Percentiles rank a stretch among this genome's conserved stretches.
Conservation (phyloP, 257 asterid genomes). For the Fraxinus cuspidata region DNA sequence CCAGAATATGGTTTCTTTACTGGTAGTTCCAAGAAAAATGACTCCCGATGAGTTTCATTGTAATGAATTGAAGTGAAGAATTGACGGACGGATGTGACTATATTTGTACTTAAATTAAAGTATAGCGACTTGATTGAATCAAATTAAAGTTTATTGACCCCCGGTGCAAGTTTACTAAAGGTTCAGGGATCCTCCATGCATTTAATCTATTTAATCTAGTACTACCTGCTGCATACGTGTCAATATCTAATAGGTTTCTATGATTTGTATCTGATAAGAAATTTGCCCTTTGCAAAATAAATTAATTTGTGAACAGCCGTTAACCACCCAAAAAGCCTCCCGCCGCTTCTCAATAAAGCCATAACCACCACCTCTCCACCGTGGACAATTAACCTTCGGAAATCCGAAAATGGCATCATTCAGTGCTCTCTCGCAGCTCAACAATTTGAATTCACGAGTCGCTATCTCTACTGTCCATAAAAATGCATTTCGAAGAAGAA, state of each 20-base stretch:
- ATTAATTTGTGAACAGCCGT: conserved; percentile 17
- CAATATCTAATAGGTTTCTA: conserved; percentile 20
- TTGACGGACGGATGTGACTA: not conserved
- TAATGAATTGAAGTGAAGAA: too few relatives aligned
- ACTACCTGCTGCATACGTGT: conserved; percentile 19
- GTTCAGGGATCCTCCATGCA: too few relatives aligned
- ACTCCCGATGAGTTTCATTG: too few relatives aligned
- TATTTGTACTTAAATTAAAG: too few relatives aligned
- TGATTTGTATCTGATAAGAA: conserved; percentile 23
- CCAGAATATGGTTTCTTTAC: conserved; percentile 28
- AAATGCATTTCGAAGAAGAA: conserved; percentile 22
- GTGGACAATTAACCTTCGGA: not conserved
- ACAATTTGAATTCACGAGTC: conserved; percentile 29
- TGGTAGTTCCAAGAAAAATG: conserved; percentile 51
- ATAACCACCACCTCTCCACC: conserved; percentile 25
- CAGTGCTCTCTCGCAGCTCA: conserved; percentile 46
- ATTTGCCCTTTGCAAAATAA: not conserved
- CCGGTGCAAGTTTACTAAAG: not conserved
- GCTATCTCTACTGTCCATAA: conserved; percentile 27
- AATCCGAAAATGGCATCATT: conserved; percentile 45
- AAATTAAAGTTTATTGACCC: not conserved
- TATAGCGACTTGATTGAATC: not conserved
- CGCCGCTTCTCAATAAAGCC: conserved; percentile 14
- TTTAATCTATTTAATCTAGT: not conserved
- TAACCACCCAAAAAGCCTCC: conserved; percentile 4